A percentile compares a stretch with the other conserved stretches of the same genome.
phyloP scores from a whole-genome alignment of 2,329 filamentous ascomycete species.

The Tothia fuscella region DNA sequence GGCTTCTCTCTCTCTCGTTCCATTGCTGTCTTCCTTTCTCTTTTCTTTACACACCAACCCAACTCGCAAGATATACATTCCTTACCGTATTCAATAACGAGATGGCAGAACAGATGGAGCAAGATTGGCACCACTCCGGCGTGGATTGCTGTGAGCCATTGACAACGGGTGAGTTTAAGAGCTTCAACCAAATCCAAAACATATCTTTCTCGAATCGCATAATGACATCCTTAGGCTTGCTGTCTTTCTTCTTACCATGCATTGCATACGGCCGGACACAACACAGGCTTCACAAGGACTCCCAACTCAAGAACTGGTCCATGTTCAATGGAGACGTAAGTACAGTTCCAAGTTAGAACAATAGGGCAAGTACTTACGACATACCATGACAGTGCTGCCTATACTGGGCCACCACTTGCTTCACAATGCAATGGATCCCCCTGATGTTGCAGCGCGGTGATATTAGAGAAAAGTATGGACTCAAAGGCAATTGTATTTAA shows the following conservation, averaged over 20 bases:
- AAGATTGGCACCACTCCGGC: constrained; percentile 13
- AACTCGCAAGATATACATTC: too few relatives aligned
- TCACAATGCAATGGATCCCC: constrained; percentile 21
- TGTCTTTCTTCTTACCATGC: constrained; percentile 24
- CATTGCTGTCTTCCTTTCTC: too few relatives aligned
- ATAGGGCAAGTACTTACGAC: constrained; percentile 10
- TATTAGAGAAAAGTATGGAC: constrained; percentile 21
- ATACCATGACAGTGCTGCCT: constrained; percentile 16
- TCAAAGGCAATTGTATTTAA: constrained; percentile 19
- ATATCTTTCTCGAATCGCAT: too few relatives aligned
- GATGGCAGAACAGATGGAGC: constrained; percentile 5
- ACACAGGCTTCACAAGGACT: constrained; percentile 20
- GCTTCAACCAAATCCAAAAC: neutral
- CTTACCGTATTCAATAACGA: too few relatives aligned
- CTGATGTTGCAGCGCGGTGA: constrained; percentile 22
- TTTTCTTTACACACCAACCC: too few relatives aligned
- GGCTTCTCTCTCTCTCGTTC: too few relatives aligned
- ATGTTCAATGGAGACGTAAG: constrained; percentile 20
- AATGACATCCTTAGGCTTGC: constrained; percentile 17
- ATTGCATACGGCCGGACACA: constrained; percentile 21
- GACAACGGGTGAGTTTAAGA: constrained; percentile 18
- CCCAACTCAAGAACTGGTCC: constrained; percentile 19
- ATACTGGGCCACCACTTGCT: constrained; percentile 18
- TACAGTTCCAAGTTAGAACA: neutral
- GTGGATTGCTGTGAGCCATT: constrained; percentile 21